Conservation (phyloP, 2,329 filamentous ascomycete species). For the Xylariomycetidae sp. region DNA sequence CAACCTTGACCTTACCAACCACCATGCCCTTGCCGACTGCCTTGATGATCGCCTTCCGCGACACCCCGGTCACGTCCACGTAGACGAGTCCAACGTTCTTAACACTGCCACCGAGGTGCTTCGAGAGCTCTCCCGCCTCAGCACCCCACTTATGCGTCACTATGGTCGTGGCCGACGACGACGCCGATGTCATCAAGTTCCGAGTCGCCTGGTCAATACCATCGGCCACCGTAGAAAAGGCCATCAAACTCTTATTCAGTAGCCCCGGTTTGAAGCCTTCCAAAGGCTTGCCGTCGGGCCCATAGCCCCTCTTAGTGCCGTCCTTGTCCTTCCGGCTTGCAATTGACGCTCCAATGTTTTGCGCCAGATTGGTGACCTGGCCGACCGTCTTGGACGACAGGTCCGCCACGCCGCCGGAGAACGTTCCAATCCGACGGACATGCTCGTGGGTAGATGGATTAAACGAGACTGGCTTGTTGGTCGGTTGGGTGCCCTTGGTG, state of each 20-base stretch:
- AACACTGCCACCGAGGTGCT: slow-evolving; percentile 73
- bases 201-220: slow-evolving; percentile 85
- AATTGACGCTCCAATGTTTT: slow-evolving; percentile 79
- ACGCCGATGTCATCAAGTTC: slow-evolving; percentile 67
- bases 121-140: slow-evolving; percentile 75
- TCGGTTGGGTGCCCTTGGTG: slow-evolving; percentile 72
- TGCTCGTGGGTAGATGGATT: slow-evolving; percentile 75
- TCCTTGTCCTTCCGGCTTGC: slow-evolving; percentile 51
- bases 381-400: slow-evolving; percentile 83
- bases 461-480: slow-evolving; percentile 78
- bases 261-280: slow-evolving; percentile 78
- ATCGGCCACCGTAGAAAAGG: slow-evolving; percentile 89
- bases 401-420: slow-evolving; percentile 72
- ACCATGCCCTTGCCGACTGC: slow-evolving; percentile 96
- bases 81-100: slow-evolving; percentile 97
- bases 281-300: slow-evolving; percentile 61
- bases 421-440: slow-evolving; percentile 83
- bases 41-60: slow-evolving; percentile 82
- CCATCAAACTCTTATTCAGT: slow-evolving; percentile 93
- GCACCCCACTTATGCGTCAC: slow-evolving; percentile 84
- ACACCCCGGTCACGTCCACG: slow-evolving; percentile 92
- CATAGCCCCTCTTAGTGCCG: slow-evolving; percentile 54
- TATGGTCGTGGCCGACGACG: slow-evolving; percentile 74
- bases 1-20: slow-evolving; percentile 70
- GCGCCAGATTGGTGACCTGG: slow-evolving; percentile 73